Percentiles rank a stretch among this genome's conserved stretches.
These are phyloP conservation scores for Psilocybe sp. DNA, from an alignment of 768 basidiomycete genomes.

Conservation along the genomic window DNA sequence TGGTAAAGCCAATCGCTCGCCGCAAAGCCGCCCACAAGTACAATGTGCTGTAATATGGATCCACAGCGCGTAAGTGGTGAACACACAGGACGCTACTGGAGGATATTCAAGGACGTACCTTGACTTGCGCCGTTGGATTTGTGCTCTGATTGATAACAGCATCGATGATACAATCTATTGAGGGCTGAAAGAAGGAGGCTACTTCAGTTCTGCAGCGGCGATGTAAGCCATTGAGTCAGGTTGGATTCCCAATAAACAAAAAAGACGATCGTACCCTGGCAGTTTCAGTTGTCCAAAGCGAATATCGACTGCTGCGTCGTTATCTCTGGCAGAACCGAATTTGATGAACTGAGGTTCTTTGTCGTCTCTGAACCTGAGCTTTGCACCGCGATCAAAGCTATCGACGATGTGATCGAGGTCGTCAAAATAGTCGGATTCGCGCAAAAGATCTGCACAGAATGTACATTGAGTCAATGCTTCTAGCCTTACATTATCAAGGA, in stretches of 20 bases:
- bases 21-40: conserved; percentile 46
- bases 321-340: conserved; percentile 16
- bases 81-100: too few relatives aligned
- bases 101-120: background rate
- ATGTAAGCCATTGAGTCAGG: background rate
- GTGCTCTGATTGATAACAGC: background rate
- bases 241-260: background rate
- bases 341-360: conserved; percentile 22
- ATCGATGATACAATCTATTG: conserved; percentile 11
- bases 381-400: conserved; percentile 45
- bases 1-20: conserved; percentile 41
- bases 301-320: conserved; percentile 11
- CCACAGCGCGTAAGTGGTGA: background rate
- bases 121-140: background rate
- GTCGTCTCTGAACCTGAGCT: conserved; percentile 36
- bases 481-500: too few relatives aligned
- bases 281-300: conserved; percentile 16
- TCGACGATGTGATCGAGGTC: conserved; percentile 36
- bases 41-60: conserved; percentile 14
- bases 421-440: conserved; percentile 35
- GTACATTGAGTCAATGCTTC: too few relatives aligned
- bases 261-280: conserved; percentile 13
- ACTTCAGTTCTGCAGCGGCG: conserved; percentile 9
- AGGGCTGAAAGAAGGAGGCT: conserved; percentile 17
- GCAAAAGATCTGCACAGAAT: conserved; percentile 30